These are phyloP conservation scores for Venturia nashicola DNA, from an alignment of 2,329 filamentous ascomycete genomes.

Conservation along the genomic window DNA sequence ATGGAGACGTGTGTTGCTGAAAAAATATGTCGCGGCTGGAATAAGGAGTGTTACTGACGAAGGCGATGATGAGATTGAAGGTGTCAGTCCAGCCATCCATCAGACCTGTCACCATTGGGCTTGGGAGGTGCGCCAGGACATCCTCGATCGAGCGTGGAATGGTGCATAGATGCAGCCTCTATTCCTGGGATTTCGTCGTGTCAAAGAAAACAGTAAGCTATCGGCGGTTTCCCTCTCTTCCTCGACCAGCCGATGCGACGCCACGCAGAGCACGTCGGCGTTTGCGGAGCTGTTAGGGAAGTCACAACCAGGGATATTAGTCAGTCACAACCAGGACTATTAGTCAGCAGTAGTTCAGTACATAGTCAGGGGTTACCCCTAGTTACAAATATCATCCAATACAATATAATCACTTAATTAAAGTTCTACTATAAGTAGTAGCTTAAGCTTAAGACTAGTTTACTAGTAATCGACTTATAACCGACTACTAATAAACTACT, in stretches of 20 bases:
- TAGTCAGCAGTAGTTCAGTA: no score
- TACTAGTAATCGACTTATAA: no score
- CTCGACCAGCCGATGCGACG: not conserved
- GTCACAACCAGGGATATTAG: no score
- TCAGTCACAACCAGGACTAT: no score
- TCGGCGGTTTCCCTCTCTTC: not conserved
- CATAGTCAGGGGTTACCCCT: no score
- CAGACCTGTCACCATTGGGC: slow-evolving; percentile 47
- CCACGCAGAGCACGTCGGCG: not conserved
- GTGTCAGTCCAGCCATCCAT: slow-evolving; percentile 42
- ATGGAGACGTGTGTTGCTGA: slow-evolving; percentile 39
- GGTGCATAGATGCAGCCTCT: not conserved
- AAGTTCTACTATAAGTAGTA: no score
- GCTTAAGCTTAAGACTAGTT: no score
- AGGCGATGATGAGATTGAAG: slow-evolving; percentile 23
- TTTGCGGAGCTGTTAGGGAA: no score
- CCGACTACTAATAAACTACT: no score
- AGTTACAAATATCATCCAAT: no score
- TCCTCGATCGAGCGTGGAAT: slow-evolving; percentile 36
- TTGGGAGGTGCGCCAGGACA: slow-evolving; percentile 38
- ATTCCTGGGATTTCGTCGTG: no score
- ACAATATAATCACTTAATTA: no score
- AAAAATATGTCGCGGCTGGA: slow-evolving; percentile 37
- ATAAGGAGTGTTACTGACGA: slow-evolving; percentile 38
- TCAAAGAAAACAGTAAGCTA: not conserved